Conservation (phyloP, 2,329 filamentous ascomycete species). For the Colletotrichum graminicola region DNA sequence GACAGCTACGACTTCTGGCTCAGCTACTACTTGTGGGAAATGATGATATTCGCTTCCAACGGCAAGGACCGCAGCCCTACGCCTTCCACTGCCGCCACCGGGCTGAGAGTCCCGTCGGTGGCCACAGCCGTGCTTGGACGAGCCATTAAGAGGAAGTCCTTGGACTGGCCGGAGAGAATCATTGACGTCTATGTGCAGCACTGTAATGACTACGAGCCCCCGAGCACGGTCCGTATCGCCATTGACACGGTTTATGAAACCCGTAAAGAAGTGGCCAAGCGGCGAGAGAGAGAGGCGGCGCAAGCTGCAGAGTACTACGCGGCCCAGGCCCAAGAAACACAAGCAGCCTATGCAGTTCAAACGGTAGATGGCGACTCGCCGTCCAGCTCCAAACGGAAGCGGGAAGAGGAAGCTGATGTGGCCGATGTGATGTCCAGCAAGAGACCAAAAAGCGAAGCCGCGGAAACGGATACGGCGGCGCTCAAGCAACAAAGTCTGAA, state of each 20-base stretch:
- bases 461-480: constrained; percentile 49
- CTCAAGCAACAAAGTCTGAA: constrained; percentile 62
- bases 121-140: constrained; percentile 83
- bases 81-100: constrained; percentile 58
- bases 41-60: constrained; percentile 70
- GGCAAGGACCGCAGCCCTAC: constrained; percentile 67
- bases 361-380: constrained; percentile 52
- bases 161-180: constrained; percentile 84
- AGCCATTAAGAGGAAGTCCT: constrained; percentile 70
- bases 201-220: constrained; percentile 91
- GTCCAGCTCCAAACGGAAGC: constrained; percentile 77
- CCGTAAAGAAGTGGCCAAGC: constrained; percentile 71
- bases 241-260: constrained; percentile 80
- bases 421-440: constrained; percentile 71
- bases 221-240: constrained; percentile 79
- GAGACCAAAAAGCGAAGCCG: constrained; percentile 68
- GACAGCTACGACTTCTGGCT: constrained; percentile 95
- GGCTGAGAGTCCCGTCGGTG: constrained; percentile 73
- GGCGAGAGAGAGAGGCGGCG: constrained; percentile 74
- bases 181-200: constrained; percentile 81
- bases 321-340: constrained; percentile 51
- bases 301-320: constrained; percentile 68
- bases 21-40: constrained; percentile 91
- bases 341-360: constrained; percentile 47
- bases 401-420: constrained; percentile 67